These are phyloP conservation scores for Camelina sativa DNA, from an alignment of 345 rosid genomes.

Conservation along the genomic window DNA sequence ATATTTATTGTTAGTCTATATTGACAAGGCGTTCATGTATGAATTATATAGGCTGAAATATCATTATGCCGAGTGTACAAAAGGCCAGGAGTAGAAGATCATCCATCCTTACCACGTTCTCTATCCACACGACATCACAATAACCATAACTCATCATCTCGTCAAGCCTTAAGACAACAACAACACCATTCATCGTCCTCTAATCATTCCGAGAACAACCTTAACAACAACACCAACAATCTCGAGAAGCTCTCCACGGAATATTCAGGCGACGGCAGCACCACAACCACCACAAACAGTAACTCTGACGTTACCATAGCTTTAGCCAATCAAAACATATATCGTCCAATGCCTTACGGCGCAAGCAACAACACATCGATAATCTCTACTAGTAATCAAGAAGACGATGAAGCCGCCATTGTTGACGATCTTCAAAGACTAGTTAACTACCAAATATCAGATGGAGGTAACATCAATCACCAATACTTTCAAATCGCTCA, in stretches of 20 bases:
- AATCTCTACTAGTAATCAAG: constrained; percentile 39
- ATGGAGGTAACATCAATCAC: constrained; percentile 43
- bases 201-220: constrained; percentile 41
- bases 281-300: constrained; percentile 47
- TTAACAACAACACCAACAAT: constrained; percentile 40
- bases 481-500: constrained; percentile 52
- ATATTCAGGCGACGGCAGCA: constrained; percentile 53
- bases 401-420: constrained; percentile 42
- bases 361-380: constrained; percentile 44
- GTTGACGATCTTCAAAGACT: constrained; percentile 77
- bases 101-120: constrained; percentile 78
- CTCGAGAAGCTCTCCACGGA: constrained; percentile 44
- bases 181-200: constrained; percentile 42
- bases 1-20: neutral
- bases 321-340: constrained; percentile 59
- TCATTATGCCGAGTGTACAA: constrained; percentile 96
- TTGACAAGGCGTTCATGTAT: constrained; percentile 7
- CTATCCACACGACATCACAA: constrained; percentile 54
- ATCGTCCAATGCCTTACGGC: constrained; percentile 54
- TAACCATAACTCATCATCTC: constrained; percentile 32
- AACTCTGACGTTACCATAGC: constrained; percentile 69
- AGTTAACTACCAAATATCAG: constrained; percentile 62
- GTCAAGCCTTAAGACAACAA: constrained; percentile 39
- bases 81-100: constrained; percentile 94
- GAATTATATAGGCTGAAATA: constrained; percentile 66